Base-by-base conservation (phyloP, 306 rosid genomes). In the Glycyrrhiza uralensis region DNA sequence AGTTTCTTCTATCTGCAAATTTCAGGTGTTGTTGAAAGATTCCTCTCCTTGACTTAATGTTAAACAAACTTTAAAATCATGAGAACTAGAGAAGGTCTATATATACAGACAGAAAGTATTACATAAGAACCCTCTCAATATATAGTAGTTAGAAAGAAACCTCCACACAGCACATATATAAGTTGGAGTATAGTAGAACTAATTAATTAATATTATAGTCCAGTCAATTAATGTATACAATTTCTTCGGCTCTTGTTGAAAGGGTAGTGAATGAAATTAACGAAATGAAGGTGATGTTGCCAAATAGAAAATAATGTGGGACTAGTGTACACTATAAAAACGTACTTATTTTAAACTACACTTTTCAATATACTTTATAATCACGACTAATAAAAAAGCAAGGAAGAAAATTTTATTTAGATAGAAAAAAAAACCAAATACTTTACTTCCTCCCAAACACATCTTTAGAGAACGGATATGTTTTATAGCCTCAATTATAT, bases 191-290 rank as follows among this genome's bases (percentile, higher is more conserved):
- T 1, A 10, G 45, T 45, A 26, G 29, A 26, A 26, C 29, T 26
- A 4, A 26, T n/a, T n/a, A 39, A 32, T 19, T 62, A 24, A 62
- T 46, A 69, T 70, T 32, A 20, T 58, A 28, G n/a, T 52, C 11
- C 2, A 0, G 0, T 23, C 9, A 51, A 32, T 7, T 33, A 33
- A 12, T 62, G 29, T 41, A 59, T 39, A 11, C 55, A 33, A 18
- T 64, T 78, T 50, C 28, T 35, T 38, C 51, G 63, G 35, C 79
- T 60, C 59, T 26, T 36, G 23, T 33, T 29, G 63, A 28, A 66
- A 46, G 57, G 75, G 71, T 18, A 15, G 14, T 20, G 26, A 33
- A 19, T 51, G 36, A 28, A 33, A 19, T 51, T 24, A 28, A 35
- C 35, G 1, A 12, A 62, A 46, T 11, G n/a, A 15, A 35, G 4